Conservation (phyloP, 1,284 basidiomycete species). For the Exobasidium cylindrosporum region DNA sequence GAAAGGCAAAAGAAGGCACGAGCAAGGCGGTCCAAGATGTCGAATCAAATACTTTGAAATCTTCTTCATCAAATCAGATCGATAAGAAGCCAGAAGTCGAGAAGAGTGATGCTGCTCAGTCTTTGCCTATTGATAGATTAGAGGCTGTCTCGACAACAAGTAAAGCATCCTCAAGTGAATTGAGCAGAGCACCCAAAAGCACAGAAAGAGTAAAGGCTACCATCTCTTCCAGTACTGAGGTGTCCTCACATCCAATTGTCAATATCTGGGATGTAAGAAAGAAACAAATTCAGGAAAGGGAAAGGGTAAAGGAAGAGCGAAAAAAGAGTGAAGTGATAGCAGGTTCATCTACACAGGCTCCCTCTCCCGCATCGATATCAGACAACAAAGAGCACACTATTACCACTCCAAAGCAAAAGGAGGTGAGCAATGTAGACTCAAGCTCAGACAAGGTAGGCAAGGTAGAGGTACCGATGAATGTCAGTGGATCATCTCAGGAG, state of each 20-base stretch:
- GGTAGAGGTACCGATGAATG: background rate
- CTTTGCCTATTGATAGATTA: too few relatives aligned
- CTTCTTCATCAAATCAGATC: too few relatives aligned
- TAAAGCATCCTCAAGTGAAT: background rate
- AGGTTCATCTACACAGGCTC: background rate
- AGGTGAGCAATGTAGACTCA: background rate
- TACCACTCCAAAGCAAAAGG: background rate
- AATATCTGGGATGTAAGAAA: conserved; percentile 41
- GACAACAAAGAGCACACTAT: background rate
- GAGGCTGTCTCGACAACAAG: too few relatives aligned
- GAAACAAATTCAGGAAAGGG: conserved; percentile 32
- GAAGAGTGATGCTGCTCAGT: too few relatives aligned
- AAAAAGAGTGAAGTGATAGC: background rate
- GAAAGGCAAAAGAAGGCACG: conserved; percentile 25
- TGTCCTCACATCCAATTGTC: conserved; percentile 11
- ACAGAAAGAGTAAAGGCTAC: too few relatives aligned
- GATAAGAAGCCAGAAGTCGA: too few relatives aligned
- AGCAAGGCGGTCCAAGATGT: too few relatives aligned
- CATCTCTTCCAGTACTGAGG: background rate
- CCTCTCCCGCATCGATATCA: background rate
- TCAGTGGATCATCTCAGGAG: background rate
- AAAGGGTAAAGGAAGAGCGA: conserved; percentile 22
- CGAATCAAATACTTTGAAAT: too few relatives aligned
- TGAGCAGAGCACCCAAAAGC: background rate
- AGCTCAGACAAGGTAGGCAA: background rate